phyloP scores from a whole-genome alignment of 768 basidiomycete species.

The Pleurotus tuber-regium region DNA sequence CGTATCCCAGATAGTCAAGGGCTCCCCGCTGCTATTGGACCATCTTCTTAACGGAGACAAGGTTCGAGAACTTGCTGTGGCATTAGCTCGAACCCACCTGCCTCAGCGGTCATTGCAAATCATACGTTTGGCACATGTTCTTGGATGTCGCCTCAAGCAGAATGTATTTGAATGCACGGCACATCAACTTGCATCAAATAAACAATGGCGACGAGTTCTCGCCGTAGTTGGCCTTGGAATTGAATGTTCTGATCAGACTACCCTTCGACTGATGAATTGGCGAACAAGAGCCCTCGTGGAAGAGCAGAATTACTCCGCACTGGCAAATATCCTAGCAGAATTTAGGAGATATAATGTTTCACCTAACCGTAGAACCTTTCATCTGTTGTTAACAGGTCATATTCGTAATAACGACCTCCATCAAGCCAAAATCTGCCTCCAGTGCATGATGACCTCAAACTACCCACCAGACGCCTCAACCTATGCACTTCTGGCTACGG shows the following conservation, averaged over 20 bases:
- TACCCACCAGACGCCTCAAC: constrained; percentile 54
- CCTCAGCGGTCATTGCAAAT: constrained; percentile 43
- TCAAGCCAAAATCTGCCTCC: constrained; percentile 52
- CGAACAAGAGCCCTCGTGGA: constrained; percentile 60
- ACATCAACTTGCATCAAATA: constrained; percentile 42
- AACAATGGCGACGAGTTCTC: constrained; percentile 51
- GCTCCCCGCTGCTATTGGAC: constrained; percentile 18
- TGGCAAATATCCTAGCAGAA: constrained; percentile 46
- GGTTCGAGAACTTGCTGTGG: constrained; percentile 28
- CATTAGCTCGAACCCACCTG: constrained; percentile 27
- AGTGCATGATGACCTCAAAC: constrained; percentile 55
- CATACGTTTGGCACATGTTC: constrained; percentile 43
- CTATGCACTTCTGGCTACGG: constrained; percentile 54
- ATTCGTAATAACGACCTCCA: constrained; percentile 65
- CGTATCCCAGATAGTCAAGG: constrained; percentile 16
- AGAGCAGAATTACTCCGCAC: constrained; percentile 40
- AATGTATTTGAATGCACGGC: constrained; percentile 59
- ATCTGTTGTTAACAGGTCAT: constrained; percentile 64
- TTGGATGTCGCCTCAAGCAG: constrained; percentile 49
- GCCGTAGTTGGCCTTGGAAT: constrained; percentile 46
- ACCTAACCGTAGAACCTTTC: constrained; percentile 65
- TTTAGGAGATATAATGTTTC: constrained; percentile 43
- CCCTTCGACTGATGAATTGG: constrained; percentile 68
- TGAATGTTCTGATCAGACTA: constrained; percentile 46
- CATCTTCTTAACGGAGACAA: constrained; percentile 31